Evolutionary conservation across 768 basidiomycete genomes (phyloP).

Genomic region (Guyanaporus albipodus): DNA sequence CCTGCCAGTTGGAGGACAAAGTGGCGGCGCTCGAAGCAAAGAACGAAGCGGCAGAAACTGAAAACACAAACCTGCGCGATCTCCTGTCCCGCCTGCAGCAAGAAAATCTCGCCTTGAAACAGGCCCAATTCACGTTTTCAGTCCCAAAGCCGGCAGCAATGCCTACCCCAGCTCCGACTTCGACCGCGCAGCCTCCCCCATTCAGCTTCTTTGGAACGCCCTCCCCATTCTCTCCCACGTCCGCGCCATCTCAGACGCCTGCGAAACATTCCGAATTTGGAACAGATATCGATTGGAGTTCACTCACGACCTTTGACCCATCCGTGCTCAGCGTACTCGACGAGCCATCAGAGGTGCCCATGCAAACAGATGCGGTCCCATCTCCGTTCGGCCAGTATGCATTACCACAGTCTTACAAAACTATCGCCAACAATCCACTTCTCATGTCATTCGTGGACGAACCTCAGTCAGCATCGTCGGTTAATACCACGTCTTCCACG

Average conservation of each 20-base stretch:
- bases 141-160: constrained; percentile 48
- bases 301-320: constrained; percentile 69
- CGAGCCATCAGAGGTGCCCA: constrained; percentile 55
- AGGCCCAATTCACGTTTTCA: constrained; percentile 78
- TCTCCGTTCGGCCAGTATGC: constrained; percentile 46
- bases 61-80: constrained; percentile 89
- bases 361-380: constrained; percentile 53
- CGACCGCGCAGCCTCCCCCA: constrained; percentile 15
- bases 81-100: constrained; percentile 78
- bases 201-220: constrained; percentile 29
- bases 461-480: constrained; percentile 25
- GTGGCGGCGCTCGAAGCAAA: constrained; percentile 83
- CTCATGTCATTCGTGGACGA: constrained; percentile 81
- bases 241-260: constrained; percentile 33
- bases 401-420: constrained; percentile 56
- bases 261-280: constrained; percentile 19
- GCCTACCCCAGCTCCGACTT: constrained; percentile 20
- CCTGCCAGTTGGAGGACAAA: constrained; percentile 83
- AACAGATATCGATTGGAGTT: constrained; percentile 53
- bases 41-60: constrained; percentile 63
- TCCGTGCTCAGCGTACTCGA: constrained; percentile 61
- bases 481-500: constrained; percentile 14
- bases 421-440: constrained; percentile 78
- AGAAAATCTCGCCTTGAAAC: constrained; percentile 81
- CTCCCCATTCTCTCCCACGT: constrained; percentile 19